A percentile compares a stretch with the other conserved stretches of the same genome.
These are phyloP conservation scores for Russula griseocarnosa DNA, from an alignment of 768 basidiomycete genomes.

Conservation along the genomic window DNA sequence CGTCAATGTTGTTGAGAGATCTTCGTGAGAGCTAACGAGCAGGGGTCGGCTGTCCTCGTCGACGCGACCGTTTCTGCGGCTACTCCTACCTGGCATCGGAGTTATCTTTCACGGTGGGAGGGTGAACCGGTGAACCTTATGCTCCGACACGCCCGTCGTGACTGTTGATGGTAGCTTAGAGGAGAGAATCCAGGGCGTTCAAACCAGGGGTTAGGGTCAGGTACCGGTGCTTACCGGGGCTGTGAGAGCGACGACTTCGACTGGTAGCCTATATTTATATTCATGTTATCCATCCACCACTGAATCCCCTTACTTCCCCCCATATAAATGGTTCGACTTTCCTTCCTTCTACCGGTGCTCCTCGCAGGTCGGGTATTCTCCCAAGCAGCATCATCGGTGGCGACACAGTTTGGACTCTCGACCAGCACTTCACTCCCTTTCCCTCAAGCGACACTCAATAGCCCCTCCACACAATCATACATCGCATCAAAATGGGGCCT, in stretches of 20 bases:
- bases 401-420: slow-evolving; percentile 50
- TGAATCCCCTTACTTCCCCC: not conserved
- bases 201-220: too few relatives aligned
- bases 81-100: slow-evolving; percentile 23
- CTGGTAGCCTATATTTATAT: not conserved
- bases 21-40: slow-evolving; percentile 45
- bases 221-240: too few relatives aligned
- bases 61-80: slow-evolving; percentile 21
- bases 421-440: slow-evolving; percentile 63
- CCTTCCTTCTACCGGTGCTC: slow-evolving; percentile 5
- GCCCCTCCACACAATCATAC: slow-evolving; percentile 47
- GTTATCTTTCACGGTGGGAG: not conserved
- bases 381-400: slow-evolving; percentile 33
- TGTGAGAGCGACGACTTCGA: not conserved
- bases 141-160: not conserved
- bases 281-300: not conserved
- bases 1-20: slow-evolving; percentile 30
- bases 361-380: slow-evolving; percentile 7
- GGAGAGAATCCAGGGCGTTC: too few relatives aligned
- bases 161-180: not conserved
- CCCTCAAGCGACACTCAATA: slow-evolving; percentile 56
- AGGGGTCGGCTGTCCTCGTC: slow-evolving; percentile 56
- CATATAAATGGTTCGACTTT: not conserved
- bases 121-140: not conserved
- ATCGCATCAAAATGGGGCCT: slow-evolving; percentile 59